Percentiles rank a stretch among this genome's conserved stretches.
Evolutionary conservation across 176 grass and related monocot genomes (phyloP).

Genomic region (Alopecurus myosuroides): DNA sequence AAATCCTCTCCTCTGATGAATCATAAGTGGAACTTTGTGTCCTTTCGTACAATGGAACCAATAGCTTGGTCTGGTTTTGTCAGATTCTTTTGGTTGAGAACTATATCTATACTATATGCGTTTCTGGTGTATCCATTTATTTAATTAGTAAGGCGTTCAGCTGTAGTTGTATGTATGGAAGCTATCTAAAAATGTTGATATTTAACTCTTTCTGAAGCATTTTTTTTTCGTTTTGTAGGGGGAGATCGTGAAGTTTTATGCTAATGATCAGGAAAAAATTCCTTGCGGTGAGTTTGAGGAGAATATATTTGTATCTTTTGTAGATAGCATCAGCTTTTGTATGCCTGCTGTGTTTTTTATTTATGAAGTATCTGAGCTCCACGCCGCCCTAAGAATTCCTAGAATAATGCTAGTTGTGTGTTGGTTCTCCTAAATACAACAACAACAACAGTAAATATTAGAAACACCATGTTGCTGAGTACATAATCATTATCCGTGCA

Average conservation of each 20-base stretch:
- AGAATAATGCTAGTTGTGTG: neutral
- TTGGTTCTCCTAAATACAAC: neutral
- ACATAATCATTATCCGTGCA: constrained; percentile 26
- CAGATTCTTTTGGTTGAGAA: neutral
- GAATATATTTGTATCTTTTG: neutral
- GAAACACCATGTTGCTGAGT: neutral
- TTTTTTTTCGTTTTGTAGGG: constrained; percentile 41
- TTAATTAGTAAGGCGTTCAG: neutral
- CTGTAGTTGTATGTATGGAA: neutral
- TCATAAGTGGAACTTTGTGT: neutral
- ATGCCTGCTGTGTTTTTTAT: neutral
- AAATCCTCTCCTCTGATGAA: neutral
- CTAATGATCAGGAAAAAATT: constrained; percentile 84
- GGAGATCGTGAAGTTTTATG: constrained; percentile 82
- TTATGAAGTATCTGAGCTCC: neutral
- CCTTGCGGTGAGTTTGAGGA: constrained; percentile 63
- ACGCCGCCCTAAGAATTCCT: constrained; percentile 1
- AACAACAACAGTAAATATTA: neutral
- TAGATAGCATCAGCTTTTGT: neutral
- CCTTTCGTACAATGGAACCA: neutral
- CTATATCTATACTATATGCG: too few species aligned
- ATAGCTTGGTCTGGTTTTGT: constrained; percentile 5
- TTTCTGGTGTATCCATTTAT: neutral
- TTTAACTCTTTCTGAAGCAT: constrained; percentile 8
- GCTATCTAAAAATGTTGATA: constrained; percentile 10